Base-by-base conservation (phyloP, 1,139 yeast genomes). In the Lodderomyces orthopsilosis region DNA sequence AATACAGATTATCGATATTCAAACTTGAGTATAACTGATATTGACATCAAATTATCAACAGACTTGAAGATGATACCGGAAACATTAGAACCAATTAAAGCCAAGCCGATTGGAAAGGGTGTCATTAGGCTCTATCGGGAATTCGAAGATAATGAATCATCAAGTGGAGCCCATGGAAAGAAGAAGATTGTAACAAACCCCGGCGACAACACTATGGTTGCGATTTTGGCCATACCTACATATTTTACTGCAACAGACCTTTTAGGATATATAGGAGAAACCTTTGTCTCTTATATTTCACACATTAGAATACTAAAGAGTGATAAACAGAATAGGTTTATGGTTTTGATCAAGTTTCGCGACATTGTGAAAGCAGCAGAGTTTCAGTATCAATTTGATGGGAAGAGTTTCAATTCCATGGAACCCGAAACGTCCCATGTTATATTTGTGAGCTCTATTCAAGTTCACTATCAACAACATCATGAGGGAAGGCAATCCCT, bases 341-440 rank as follows among this genome's bases (percentile, higher is more conserved):
- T 89, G 75, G 94, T 84, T 1, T 65, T 91, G 43, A 68, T 91
- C 60, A 89, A 90, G 62, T 90, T 91, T 60, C 70, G 79, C 32
- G 76, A 74, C 34, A 57, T 72, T 1, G 64, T 72, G 1, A 58
- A 69, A 33, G 90, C 96, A 0, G 74, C 77, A 8, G 70, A 68
- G 40, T 90, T 91, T 60, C 83, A 82, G 51, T 72, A 75, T 39
- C 71, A 70, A 28, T 88, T 73, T 56, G 85, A 90, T 57, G 95
- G 96, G 2, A 79, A 77, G 49, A 72, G 76, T 4, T 91, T 91
- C 68, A 89, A 85, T 55, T 79, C 93, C 2, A 83, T 89, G 86
- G 96, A 90, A 55, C 90, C 95, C 0, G 96, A 90, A 57, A 72
- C 80, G 13, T 90, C 97, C 53, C 93, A 85, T 58, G 88, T 83